These are phyloP conservation scores for Diutina scorzettiae DNA, from an alignment of 1,139 yeast species.

Conservation along the genomic window DNA sequence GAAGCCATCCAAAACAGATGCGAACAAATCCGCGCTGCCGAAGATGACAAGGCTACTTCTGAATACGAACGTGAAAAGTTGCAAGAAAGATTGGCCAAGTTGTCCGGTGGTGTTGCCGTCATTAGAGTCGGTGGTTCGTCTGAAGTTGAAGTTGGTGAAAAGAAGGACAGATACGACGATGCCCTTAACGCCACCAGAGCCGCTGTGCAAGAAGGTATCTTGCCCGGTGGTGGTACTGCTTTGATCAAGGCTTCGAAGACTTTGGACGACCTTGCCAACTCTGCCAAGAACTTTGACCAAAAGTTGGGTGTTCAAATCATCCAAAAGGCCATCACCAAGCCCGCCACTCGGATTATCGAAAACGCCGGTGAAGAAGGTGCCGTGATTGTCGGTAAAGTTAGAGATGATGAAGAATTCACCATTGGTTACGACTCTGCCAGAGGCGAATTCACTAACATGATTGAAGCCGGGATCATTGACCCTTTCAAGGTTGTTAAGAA, in stretches of 20 bases:
- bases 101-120: conserved; percentile 99
- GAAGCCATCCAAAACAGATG: conserved; percentile 83
- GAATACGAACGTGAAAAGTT: conserved; percentile 97
- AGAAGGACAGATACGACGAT: conserved; percentile 99
- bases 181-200: conserved; percentile 99
- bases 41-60: conserved; percentile 61
- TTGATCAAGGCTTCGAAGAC: conserved; percentile 85
- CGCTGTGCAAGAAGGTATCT: conserved; percentile 98
- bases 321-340: conserved; percentile 90
- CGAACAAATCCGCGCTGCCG: conserved; percentile 87
- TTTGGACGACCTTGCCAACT: conserved; percentile 56
- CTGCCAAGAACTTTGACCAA: conserved; percentile 88
- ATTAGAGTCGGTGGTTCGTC: conserved; percentile 97
- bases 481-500: conserved; percentile 98
- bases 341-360: conserved; percentile 94
- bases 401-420: conserved; percentile 78
- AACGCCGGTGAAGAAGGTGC: conserved; percentile 99
- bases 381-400: conserved; percentile 92
- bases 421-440: conserved; percentile 89
- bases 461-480: conserved; percentile 95
- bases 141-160: conserved; percentile 98
- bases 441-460: conserved; percentile 93
- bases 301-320: conserved; percentile 95
- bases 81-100: conserved; percentile 96
- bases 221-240: conserved; percentile 99